Evolutionary conservation across 176 grass and related monocot genomes (phyloP).

Genomic region (Panicum miliaceum): DNA sequence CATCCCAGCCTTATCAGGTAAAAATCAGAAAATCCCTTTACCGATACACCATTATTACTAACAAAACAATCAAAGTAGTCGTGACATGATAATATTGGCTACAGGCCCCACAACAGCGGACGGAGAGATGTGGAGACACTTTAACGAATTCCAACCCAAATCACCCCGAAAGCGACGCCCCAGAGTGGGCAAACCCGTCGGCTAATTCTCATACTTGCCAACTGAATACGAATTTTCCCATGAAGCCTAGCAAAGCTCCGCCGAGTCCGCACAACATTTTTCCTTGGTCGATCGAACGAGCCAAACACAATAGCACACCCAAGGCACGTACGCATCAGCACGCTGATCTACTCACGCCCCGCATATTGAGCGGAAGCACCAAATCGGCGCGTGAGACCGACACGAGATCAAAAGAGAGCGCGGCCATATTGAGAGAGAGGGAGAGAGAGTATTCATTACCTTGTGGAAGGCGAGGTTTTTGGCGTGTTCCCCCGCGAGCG

Average conservation of each 20-base stretch:
- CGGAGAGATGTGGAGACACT: slow-evolving; percentile 14
- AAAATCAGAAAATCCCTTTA: background rate
- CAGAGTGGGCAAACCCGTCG: background rate
- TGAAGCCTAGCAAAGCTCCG: background rate
- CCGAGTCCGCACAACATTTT: background rate
- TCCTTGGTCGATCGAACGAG: background rate
- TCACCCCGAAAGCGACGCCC: background rate
- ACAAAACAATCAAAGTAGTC: background rate
- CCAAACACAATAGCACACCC: background rate
- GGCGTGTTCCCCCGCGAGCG: slow-evolving; percentile 65
- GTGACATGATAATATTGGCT: background rate
- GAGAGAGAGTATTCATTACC: slow-evolving; percentile 16
- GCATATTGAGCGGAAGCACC: background rate
- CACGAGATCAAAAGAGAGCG: background rate
- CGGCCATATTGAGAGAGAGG: background rate
- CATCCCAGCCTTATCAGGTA: background rate
- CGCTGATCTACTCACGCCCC: background rate
- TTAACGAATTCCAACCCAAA: background rate
- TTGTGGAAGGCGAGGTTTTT: slow-evolving; percentile 69
- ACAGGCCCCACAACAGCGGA: background rate
- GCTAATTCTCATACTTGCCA: background rate
- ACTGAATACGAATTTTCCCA: background rate
- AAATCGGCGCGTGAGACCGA: background rate
- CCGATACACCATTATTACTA: background rate
- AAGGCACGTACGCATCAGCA: background rate